Evolutionary conservation across 352 stramenopile species (phyloP), one percentile per base, ranked within the genome.

Genomic region (Pelagophyceae sp.): DNA sequence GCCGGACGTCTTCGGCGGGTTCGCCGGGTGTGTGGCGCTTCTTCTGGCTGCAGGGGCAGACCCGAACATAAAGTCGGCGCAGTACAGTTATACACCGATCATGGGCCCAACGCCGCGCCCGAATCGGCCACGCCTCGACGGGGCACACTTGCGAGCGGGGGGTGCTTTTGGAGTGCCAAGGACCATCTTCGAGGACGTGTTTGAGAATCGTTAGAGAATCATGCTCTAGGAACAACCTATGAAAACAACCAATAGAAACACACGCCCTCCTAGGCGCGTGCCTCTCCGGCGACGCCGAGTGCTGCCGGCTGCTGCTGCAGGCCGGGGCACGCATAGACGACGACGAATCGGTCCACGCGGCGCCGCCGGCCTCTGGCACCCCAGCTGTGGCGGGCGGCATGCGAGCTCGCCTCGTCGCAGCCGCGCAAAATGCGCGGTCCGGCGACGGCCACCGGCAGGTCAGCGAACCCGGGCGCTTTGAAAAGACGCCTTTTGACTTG

Each of bases 11-110:
- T 32, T 32, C 31, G n/a, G n/a, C 35, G 63, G 63, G 29, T 72
- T 72, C 63, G 63, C 63, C 29, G 19, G 5, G 63, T 72, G 63
- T 32, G 63, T 72, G 6, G n/a, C 11, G 1, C 63, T 72, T 11
- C 63, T 72, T 11, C 63, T 72, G 6, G 63, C 63, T n/a, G 63
- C 63, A 1, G 63, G 63, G 5, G 63, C 63, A 15, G 63, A 72
- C 31, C 63, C 63, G 31, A 45, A 38, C 31, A 27, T 65, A 5
- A 15, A 27, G 58, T 33, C 23, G 23, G 31, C 17, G 58, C 58
- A 65, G 58, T 33, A 29, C 58, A 27, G 31, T 2, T 65, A 65
- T 27, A 72, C 63, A 15, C 23, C 17, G 17, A 27, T 27, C 50
- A 27, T 27, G 27, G 27, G 50, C 17, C 50, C 50, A 27, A 27